phyloP scores from a whole-genome alignment of 169 alveolate species.

The Cryptosporidium tyzzeri region DNA sequence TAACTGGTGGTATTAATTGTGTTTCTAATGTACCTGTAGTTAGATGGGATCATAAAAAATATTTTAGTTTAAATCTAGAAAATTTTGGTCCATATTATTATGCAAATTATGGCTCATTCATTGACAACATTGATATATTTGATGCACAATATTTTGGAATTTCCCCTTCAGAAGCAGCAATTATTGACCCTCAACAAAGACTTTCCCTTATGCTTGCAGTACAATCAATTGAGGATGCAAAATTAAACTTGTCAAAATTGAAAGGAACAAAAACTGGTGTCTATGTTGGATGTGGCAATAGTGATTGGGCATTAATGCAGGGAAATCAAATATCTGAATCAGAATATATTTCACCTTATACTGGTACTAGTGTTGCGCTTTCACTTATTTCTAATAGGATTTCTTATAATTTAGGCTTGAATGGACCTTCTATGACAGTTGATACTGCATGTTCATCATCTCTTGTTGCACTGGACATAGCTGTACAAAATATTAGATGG shows the following conservation, averaged over 20 bases:
- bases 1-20: slow-evolving; percentile 43
- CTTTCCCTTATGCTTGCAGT: slow-evolving; percentile 49
- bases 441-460: slow-evolving; percentile 83
- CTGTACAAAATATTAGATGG: slow-evolving; percentile 46
- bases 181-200: slow-evolving; percentile 69
- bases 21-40: slow-evolving; percentile 41
- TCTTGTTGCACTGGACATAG: slow-evolving; percentile 79
- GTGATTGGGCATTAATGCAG: slow-evolving; percentile 72
- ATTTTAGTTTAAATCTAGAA: slow-evolving; percentile 10
- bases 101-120: slow-evolving; percentile 64
- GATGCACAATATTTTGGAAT: slow-evolving; percentile 60
- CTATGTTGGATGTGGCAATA: slow-evolving; percentile 74
- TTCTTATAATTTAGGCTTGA: slow-evolving; percentile 78
- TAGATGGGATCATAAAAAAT: slow-evolving; percentile 55
- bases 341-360: slow-evolving; percentile 61
- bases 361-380: slow-evolving; percentile 75
- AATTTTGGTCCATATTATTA: slow-evolving; percentile 60
- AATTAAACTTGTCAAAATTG: background rate
- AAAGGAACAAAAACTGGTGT: slow-evolving; percentile 51
- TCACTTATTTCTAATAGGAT: slow-evolving; percentile 80
- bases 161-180: slow-evolving; percentile 66
- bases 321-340: slow-evolving; percentile 49
- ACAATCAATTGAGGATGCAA: slow-evolving; percentile 48
- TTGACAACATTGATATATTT: slow-evolving; percentile 33
- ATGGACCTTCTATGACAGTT: slow-evolving; percentile 82